phyloP scores from a whole-genome alignment of 768 basidiomycete species.

The Dictyophora rubrovolvata region DNA sequence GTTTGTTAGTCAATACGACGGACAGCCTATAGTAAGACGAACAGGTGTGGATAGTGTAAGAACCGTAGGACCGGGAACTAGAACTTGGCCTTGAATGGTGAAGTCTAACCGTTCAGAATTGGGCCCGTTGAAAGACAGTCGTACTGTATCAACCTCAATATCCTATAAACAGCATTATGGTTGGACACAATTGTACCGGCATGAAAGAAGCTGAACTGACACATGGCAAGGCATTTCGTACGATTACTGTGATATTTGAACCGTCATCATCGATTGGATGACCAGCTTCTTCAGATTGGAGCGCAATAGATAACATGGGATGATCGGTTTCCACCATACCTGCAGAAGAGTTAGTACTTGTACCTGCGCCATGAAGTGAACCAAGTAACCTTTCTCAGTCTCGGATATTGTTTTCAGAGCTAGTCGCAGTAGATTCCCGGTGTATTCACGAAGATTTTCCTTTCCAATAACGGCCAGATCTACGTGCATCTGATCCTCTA shows the following conservation, averaged over 20 bases:
- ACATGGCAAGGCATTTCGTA: constrained; percentile 65
- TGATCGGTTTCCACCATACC: constrained; percentile 64
- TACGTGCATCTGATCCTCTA: constrained; percentile 37
- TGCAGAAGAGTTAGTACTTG: constrained; percentile 19
- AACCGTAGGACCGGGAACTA: constrained; percentile 50
- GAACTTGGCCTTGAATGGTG: constrained; percentile 25
- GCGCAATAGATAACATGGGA: constrained; percentile 47
- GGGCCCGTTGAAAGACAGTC: constrained; percentile 48
- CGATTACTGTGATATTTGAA: constrained; percentile 43
- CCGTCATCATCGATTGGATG: constrained; percentile 58
- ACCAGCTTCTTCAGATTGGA: constrained; percentile 33
- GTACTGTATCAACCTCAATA: constrained; percentile 52
- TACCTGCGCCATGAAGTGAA: neutral
- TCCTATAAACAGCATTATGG: constrained; percentile 29
- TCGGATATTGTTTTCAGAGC: constrained; percentile 38
- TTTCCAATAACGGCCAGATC: constrained; percentile 46
- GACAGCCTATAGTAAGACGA: constrained; percentile 19
- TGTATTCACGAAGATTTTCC: constrained; percentile 37
- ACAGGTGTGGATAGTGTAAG: constrained; percentile 66
- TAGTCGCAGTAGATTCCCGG: constrained; percentile 38
- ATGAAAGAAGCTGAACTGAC: constrained; percentile 36
- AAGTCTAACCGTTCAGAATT: constrained; percentile 58
- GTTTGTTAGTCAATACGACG: too few species aligned
- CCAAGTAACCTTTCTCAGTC: constrained; percentile 45
- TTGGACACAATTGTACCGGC: neutral